Evolutionary conservation across 176 grass and related monocot species (phyloP), one percentile per base, ranked within the genome.

Genomic region (Cocos nucifera): DNA sequence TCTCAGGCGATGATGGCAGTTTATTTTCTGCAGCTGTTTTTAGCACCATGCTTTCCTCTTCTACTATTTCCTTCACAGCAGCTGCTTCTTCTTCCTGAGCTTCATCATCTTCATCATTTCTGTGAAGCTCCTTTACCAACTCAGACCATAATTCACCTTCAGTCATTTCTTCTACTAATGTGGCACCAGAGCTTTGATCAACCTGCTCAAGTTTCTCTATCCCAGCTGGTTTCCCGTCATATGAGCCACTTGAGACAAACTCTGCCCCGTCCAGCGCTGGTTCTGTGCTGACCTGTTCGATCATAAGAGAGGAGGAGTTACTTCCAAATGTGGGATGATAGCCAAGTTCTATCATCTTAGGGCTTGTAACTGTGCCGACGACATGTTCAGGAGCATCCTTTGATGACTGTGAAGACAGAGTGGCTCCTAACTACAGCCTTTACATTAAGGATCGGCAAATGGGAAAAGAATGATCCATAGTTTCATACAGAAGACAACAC

Each of bases 71-170:
- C 32, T 63, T 8, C 26, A 49, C 35, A 39, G 58, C 56, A 56
- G 25, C 53, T 66, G 35, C 29, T 0, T 29, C 74, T 15, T 71
- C 76, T 60, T 64, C 69, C 10, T 2, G 35, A 56, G 25, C 53
- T 62, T 51, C 20, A 0, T 30, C 71, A 15, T 71, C 76, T 52
- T 67, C 69, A 44, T n/a, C 58, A 20, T 83, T 4, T 1, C 3
- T 23, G 19, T 74, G 18, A 56, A 51, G 22, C 1, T 74, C 57
- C 15, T 54, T 52, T 19, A 67, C 69, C 73, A 73, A 78, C 8
- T 52, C 79, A 22, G 61, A 25, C 59, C 76, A 71, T 17, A 59
- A 71, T 68, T 74, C 50, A 51, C 55, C 67, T 49, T 51, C 10
- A 61, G 70, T 56, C 24, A 54, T 32, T 67, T 56, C 57, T 30